Evolutionary conservation across 2,329 filamentous ascomycete genomes (phyloP), one percentile per base, ranked within the genome.

Genomic region (Aspergillus niger): DNA sequence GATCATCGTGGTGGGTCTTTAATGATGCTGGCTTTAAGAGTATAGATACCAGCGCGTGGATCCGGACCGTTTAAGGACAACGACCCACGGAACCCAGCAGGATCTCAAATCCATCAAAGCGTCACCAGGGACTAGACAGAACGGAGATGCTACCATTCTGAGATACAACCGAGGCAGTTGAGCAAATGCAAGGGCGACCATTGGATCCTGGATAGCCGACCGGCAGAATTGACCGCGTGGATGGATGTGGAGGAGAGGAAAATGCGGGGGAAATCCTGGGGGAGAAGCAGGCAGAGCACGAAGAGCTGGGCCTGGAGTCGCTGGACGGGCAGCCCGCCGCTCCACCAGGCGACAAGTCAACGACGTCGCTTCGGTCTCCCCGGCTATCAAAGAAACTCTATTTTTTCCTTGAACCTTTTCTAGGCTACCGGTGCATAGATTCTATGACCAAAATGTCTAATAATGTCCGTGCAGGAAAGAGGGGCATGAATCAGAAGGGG

Each of bases 81-180:
- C 32, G 28, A 54, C 49, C 38, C 38, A 52, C 26, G 55, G 52
- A 44, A 50, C 47, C 32, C 30, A 17, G 47, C 47, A 50, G 47
- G 17, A 30, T 44, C n/a, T 17, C 47, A 50, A n/a, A 6, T n/a
- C 26, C 47, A 32, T 57, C 58, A 60, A 65, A 59, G 63, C 62
- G 62, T 59, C 44, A 8, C 55, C 53, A 60, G 43, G 54, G 61
- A 36, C 10, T 13, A 5, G 32, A 13, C 10, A 60, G 36, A 61
- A 62, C 58, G 60, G 62, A 41, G 32, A n/a, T 62, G 36, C 30
- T 60, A 36, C 58, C 58, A 20, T 15, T 55, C 57, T 58, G 28
- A 66, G 66, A 67, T 63, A 65, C 64, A 69, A 62, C 72, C 71
- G 72, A 73, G 71, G 71, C 64, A 66, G 38, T 51, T 60, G 59